phyloP scores from a whole-genome alignment of 2,329 filamentous ascomycete genomes.

The Phyllosticta citrichinensis region DNA sequence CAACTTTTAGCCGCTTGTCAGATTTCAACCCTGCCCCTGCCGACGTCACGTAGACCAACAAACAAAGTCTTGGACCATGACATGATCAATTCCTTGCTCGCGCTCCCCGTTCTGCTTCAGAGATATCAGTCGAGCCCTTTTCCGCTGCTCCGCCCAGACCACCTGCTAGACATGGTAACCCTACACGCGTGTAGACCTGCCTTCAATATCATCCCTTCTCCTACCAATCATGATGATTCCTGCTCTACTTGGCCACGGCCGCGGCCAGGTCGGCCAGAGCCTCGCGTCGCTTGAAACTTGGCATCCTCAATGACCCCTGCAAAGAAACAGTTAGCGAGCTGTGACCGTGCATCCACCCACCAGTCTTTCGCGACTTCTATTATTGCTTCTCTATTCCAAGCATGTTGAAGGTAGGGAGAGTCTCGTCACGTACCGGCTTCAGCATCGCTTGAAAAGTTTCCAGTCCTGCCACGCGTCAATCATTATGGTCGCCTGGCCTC shows the following conservation, averaged over 20 bases:
- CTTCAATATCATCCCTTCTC: not conserved
- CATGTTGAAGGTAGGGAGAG: not conserved
- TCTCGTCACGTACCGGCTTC: constrained; percentile 48
- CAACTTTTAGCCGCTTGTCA: not conserved
- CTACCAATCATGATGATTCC: not conserved
- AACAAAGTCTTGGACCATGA: not conserved
- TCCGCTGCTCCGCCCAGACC: not conserved
- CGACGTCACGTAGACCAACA: not conserved
- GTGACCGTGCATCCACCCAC: not conserved
- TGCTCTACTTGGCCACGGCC: constrained; percentile 24
- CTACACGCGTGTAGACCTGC: not conserved
- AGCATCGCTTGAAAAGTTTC: constrained; percentile 60
- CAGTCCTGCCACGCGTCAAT: constrained; percentile 27
- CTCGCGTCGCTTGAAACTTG: constrained; percentile 66
- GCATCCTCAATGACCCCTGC: constrained; percentile 62
- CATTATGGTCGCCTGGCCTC: not conserved
- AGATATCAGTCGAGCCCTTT: not conserved
- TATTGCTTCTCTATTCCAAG: not conserved
- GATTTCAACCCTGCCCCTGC: not conserved
- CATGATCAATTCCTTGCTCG: not conserved
- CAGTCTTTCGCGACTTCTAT: not conserved
- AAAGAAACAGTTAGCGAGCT: constrained; percentile 8
- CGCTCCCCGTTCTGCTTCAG: not conserved
- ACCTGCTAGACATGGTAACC: not conserved
- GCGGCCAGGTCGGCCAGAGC: constrained; percentile 56